Evolutionary conservation across 2,329 filamentous ascomycete species (phyloP).

Genomic region (Paraphaeosphaeria minitans): DNA sequence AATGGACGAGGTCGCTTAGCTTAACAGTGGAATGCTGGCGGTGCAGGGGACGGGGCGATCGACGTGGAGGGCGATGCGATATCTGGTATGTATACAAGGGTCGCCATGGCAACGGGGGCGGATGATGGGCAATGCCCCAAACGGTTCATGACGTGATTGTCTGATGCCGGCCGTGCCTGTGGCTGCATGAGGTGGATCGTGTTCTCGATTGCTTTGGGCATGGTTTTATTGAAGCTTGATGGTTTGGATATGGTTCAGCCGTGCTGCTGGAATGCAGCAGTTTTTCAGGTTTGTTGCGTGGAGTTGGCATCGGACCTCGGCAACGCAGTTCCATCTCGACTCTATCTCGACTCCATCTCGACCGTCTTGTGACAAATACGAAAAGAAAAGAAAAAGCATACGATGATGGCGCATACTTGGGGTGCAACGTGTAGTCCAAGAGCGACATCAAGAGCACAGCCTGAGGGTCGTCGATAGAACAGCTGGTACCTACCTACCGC

Average conservation of each 20-base stretch:
- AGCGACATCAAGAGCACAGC: background rate
- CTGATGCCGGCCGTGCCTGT: background rate
- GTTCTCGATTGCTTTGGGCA: background rate
- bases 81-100: constrained; percentile 36
- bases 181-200: constrained; percentile 2
- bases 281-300: background rate
- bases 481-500: background rate
- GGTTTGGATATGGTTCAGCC: background rate
- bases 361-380: constrained; percentile 7
- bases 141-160: constrained; percentile 25
- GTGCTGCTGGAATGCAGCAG: constrained; percentile 2
- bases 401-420: background rate
- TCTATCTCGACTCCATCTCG: background rate
- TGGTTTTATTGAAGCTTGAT: background rate
- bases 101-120: constrained; percentile 34
- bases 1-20: constrained; percentile 40
- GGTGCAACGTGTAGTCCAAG: no score
- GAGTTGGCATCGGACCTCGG: background rate
- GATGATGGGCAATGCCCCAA: constrained; percentile 23
- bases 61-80: constrained; percentile 19
- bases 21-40: constrained; percentile 44
- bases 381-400: background rate
- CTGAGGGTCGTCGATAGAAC: background rate
- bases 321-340: no score
- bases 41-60: constrained; percentile 37